phyloP scores from a whole-genome alignment of 2,329 filamentous ascomycete species.

The Trichophyton equinum region DNA sequence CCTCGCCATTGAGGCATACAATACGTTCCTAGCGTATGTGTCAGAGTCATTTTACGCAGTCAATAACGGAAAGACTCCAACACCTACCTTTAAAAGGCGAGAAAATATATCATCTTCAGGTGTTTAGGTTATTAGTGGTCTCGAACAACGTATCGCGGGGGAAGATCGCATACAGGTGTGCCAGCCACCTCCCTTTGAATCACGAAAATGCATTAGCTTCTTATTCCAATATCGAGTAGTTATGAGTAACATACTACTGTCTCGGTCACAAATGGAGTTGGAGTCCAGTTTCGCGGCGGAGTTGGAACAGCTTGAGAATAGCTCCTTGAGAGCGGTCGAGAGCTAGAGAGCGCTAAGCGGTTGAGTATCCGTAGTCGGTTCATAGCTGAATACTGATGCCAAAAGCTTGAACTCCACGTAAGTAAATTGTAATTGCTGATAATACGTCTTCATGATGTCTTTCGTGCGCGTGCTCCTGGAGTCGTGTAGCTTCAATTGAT shows the following conservation, averaged over 20 bases:
- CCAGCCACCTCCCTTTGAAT: constrained; percentile 55
- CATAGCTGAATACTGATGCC: constrained; percentile 7
- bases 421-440: neutral
- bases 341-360: constrained; percentile 6
- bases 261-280: constrained; percentile 44
- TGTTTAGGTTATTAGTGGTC: constrained; percentile 17
- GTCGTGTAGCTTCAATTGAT: no score
- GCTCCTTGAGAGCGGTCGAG: constrained; percentile 8
- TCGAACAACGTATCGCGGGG: constrained; percentile 1
- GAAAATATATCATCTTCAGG: constrained; percentile 66
- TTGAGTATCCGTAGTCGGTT: constrained; percentile 12
- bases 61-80: neutral
- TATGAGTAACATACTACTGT: constrained; percentile 38
- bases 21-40: constrained; percentile 60
- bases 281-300: constrained; percentile 35
- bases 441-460: neutral
- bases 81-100: constrained; percentile 57
- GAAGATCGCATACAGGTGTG: constrained; percentile 54
- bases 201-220: neutral
- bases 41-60: neutral
- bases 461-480: neutral
- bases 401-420: neutral
- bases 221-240: neutral
- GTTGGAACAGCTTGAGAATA: constrained; percentile 9
- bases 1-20: constrained; percentile 79